Base-by-base conservation (phyloP, 768 basidiomycete genomes). In the Psilocybe subaeruginosa region DNA sequence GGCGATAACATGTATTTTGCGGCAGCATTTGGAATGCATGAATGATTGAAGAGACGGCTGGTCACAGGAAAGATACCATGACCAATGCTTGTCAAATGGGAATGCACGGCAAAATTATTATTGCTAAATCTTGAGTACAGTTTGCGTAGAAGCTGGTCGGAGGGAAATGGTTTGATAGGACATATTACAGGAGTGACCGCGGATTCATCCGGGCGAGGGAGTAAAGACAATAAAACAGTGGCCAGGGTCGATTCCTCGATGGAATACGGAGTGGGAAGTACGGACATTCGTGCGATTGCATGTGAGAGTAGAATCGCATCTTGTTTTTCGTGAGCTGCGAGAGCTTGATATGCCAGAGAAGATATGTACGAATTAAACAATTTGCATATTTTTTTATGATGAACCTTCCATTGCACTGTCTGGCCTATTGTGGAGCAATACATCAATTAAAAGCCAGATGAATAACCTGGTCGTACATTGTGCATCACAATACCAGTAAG, bases 41-140 rank as follows among this genome's bases (percentile, higher is more conserved):
- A 91, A 68, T 94, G 92, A 68, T 94, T 94, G 76, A 93, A 92
- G 11, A 85, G 69, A n/a, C 91, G 81, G 68, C 92, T 93, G 1
- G 92, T 88, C 8, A 85, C 71, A 7, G 92, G 91, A 62, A 91
- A 93, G 39, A 92, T 78, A 0, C 90, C 92, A 74, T 92, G 88
- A 0, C 85, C 92, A 67, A 88, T 77, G 1, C 88, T 82, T 14
- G 76, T 83, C 43, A 93, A 76, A 76, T 92, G 89, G 2, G 87
- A 89, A 67, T 92, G 89, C 23, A 93, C 75, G 8, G 86, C 80
- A 71, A 92, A 93, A 67, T 94, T 92, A 72, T 93, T 94, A 76
- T 92, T 93, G 45, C 85, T 85, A 64, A 90, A 93, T 48, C 90
- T 85, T 4, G 78, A 66, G 68, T 85, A 87, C 1, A 90, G 56